Evolutionary conservation across 208 protist species (phyloP).

Genomic region (Porcisia hertigi): DNA sequence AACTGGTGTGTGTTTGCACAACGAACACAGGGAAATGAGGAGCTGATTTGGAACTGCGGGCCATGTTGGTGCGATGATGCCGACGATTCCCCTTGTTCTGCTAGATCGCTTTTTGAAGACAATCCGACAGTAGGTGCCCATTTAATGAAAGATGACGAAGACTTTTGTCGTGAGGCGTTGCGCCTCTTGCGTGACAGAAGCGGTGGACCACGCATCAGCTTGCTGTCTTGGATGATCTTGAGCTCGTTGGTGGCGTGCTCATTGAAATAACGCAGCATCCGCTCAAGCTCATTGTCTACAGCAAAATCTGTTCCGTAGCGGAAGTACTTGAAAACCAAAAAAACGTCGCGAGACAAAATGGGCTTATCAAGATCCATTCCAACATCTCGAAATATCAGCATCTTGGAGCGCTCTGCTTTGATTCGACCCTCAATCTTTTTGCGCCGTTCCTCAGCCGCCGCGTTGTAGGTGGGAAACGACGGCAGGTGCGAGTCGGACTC

Average conservation of each 20-base stretch:
- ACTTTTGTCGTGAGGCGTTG: constrained; percentile 1
- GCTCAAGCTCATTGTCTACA: constrained; percentile 88
- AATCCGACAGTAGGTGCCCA: neutral
- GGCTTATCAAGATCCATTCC: constrained; percentile 90
- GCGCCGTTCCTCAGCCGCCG: constrained; percentile 37
- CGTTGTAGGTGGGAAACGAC: constrained; percentile 57
- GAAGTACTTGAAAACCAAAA: constrained; percentile 89
- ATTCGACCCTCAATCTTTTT: constrained; percentile 62
- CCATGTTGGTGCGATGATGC: constrained; percentile 11
- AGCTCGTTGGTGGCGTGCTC: constrained; percentile 88
- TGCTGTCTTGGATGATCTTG: constrained; percentile 89
- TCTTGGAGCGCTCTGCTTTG: constrained; percentile 64
- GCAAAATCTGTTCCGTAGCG: constrained; percentile 86
- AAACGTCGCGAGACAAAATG: constrained; percentile 86
- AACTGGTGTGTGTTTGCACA: constrained; percentile 63
- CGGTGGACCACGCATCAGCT: constrained; percentile 83
- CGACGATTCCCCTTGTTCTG: neutral
- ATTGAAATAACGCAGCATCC: constrained; percentile 90
- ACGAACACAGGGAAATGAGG: constrained; percentile 50
- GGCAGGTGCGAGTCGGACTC: constrained; percentile 46
- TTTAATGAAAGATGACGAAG: neutral
- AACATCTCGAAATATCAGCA: constrained; percentile 87
- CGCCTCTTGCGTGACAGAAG: constrained; percentile 52
- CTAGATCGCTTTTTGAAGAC: neutral
- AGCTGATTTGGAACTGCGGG: constrained; percentile 42